These are phyloP conservation scores for Boletus reticulatus DNA, from an alignment of 768 basidiomycete genomes.

Conservation along the genomic window DNA sequence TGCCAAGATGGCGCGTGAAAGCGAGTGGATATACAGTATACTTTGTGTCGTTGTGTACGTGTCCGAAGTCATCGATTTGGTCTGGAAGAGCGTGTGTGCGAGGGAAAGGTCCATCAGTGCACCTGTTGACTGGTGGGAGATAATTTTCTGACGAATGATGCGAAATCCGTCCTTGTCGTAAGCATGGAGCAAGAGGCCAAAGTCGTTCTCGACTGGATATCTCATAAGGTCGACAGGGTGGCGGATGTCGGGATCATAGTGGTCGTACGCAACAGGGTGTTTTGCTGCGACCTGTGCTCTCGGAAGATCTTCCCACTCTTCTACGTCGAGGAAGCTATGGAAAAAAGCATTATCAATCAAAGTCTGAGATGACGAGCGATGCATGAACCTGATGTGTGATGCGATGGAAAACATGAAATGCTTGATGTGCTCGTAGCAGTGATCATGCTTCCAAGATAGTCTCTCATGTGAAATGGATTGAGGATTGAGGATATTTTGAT, in stretches of 20 bases:
- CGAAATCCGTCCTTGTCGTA: not conserved
- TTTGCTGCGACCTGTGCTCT: not conserved
- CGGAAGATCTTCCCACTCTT: not conserved
- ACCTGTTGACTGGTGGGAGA: accelerated
- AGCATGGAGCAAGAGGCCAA: accelerated
- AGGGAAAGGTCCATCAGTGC: not conserved
- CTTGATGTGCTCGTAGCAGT: not conserved
- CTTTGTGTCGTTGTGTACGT: not conserved
- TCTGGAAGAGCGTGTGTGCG: not conserved
- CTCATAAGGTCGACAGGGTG: not conserved
- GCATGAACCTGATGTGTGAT: not conserved
- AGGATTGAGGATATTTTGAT: not conserved
- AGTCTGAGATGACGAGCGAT: no score
- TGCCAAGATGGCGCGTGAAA: not conserved
- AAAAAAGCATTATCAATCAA: no score
- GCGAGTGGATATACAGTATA: not conserved
- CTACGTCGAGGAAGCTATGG: not conserved
- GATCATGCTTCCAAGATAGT: not conserved
- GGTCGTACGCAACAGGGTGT: not conserved
- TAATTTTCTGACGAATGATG: not conserved
- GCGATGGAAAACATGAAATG: not conserved
- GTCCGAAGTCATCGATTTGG: not conserved
- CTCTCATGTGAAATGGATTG: not conserved
- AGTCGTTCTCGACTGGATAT: not conserved
- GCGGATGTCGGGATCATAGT: accelerated